phyloP scores from a whole-genome alignment of 2,329 filamentous ascomycete species.

The Sphaerostilbella broomeana region DNA sequence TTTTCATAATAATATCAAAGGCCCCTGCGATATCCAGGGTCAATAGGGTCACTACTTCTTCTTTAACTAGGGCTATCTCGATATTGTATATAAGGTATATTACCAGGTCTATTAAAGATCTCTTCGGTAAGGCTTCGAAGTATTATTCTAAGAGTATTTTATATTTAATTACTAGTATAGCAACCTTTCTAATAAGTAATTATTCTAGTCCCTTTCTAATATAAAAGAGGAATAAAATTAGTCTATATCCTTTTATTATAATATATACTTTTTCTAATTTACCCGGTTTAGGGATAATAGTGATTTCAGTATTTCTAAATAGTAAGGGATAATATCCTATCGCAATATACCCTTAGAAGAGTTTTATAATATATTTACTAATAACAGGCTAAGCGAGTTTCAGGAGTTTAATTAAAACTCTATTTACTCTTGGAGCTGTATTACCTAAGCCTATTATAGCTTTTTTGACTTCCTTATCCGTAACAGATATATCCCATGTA shows the following conservation, averaged over 20 bases:
- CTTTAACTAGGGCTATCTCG: slow-evolving; percentile 14
- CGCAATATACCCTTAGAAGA: background rate
- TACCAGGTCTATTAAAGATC: slow-evolving; percentile 16
- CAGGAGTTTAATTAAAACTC: background rate
- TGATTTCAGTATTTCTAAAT: background rate
- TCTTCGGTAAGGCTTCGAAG: background rate
- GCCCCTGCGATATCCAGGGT: slow-evolving; percentile 17
- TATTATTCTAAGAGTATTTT: background rate
- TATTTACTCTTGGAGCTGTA: background rate
- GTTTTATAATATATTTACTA: background rate
- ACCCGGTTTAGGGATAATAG: background rate
- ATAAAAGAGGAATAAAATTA: background rate
- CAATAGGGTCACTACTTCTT: slow-evolving; percentile 12
- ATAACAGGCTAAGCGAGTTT: background rate
- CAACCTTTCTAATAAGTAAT: background rate
- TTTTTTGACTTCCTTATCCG: background rate
- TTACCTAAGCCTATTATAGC: background rate
- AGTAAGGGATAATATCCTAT: background rate
- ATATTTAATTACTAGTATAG: background rate
- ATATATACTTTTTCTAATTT: background rate
- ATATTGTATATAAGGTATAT: slow-evolving; percentile 17
- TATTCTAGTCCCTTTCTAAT: background rate
- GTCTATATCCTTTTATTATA: background rate
- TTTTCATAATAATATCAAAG: slow-evolving; percentile 16
- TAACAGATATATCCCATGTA: background rate